Conservation (phyloP, 495 filamentous ascomycete species). For the Neurospora sp. region DNA sequence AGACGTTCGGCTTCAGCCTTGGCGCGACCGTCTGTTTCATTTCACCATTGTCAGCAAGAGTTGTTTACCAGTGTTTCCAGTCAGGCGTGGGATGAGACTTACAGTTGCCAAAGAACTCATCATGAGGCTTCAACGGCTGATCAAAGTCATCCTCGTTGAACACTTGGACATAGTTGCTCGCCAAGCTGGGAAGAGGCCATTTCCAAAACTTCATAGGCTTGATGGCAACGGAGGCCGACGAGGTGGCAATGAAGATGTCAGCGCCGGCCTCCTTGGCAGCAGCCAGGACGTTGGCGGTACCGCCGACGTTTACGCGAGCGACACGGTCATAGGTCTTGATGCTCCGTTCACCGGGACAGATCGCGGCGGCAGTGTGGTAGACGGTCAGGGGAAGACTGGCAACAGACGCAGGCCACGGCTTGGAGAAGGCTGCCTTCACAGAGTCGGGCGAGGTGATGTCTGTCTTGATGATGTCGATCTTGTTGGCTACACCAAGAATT, state of each 20-base stretch:
- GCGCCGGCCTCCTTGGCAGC: conserved; percentile 39
- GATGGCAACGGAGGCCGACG: conserved; percentile 42
- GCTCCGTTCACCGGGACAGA: conserved; percentile 40
- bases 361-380: conserved; percentile 47
- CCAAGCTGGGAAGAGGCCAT: conserved; percentile 35
- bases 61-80: background rate
- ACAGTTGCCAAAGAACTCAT: conserved; percentile 45
- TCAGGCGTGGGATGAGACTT: conserved; percentile 7
- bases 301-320: conserved; percentile 47
- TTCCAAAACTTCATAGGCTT: conserved; percentile 37
- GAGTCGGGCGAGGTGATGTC: conserved; percentile 41
- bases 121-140: conserved; percentile 32
- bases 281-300: conserved; percentile 46
- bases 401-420: conserved; percentile 38
- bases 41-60: background rate
- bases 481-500: conserved; percentile 24
- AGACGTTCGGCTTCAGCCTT: conserved; percentile 46
- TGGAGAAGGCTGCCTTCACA: conserved; percentile 37
- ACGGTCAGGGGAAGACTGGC: conserved; percentile 42
- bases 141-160: conserved; percentile 37
- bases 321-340: conserved; percentile 33
- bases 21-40: conserved; percentile 24
- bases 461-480: conserved; percentile 38
- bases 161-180: conserved; percentile 31
- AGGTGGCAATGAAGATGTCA: conserved; percentile 49